Evolutionary conservation across 352 stramenopile species (phyloP), one percentile per base, ranked within the genome.

Genomic region (Phytophthora meadii): DNA sequence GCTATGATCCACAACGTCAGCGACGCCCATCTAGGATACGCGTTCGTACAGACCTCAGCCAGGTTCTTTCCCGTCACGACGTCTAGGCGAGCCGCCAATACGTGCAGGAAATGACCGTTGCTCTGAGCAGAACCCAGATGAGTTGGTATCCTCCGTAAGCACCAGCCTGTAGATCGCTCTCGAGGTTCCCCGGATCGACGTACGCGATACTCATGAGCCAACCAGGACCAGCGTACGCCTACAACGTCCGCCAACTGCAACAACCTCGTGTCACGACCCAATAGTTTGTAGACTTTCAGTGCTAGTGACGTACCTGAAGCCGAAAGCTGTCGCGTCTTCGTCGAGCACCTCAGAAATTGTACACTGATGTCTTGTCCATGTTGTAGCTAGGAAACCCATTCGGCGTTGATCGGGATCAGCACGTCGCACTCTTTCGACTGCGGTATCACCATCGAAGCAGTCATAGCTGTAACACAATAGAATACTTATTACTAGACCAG

Each of bases 51-150:
- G 64, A 96, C 79, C 61, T 96, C 80, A 3, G 94, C 94, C 17
- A 99, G 71, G 39, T 97, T 95, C 10, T 90, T 82, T 15, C 95
- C 91, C 25, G 88, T 98, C 55, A 98, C 90, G 45, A 98, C 94
- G 0, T 90, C 96, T 0, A 98, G 70, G 1, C 95, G 79, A 28
- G 90, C 89, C n/a, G 95, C 94, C 19, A 99, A 73, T 40, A 92
- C 72, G 73, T 98, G 95, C 41, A 48, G 41, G 41, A 48, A 48
- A 48, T 48, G 17, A 19, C 17, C 12, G 41, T 48, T 19, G 41
- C 41, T 15, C 41, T 19, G 41, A 48, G 41, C 10, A 48, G 19
- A 7, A 48, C 41, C 41, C 41, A 48, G 2, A 48, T 48, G 6
- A 48, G 41, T 12, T 48, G 41, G 41, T 48, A 48, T 10, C 41